Evolutionary conservation across 805 yeast genomes (phyloP).

Genomic region (Nakazawaea ishiwadae): DNA sequence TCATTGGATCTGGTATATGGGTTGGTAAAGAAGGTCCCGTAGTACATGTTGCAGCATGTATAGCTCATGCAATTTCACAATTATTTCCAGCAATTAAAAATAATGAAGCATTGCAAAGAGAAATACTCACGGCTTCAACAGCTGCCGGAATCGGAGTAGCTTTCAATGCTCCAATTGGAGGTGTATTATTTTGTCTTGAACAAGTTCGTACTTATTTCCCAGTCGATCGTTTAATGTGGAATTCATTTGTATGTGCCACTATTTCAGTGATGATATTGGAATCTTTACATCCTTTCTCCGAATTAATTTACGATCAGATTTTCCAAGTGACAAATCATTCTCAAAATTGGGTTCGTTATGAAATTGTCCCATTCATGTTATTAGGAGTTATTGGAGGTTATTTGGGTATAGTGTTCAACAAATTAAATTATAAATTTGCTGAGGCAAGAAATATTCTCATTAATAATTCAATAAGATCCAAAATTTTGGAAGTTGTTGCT

Average conservation of each 20-base stretch:
- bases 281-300: slow-evolving; percentile 43
- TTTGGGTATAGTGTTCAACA: slow-evolving; percentile 52
- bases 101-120: slow-evolving; percentile 62
- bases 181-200: slow-evolving; percentile 75
- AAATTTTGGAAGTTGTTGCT: slow-evolving; percentile 42
- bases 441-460: slow-evolving; percentile 23
- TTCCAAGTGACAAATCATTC: slow-evolving; percentile 60
- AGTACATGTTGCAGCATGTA: slow-evolving; percentile 71
- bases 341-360: slow-evolving; percentile 68
- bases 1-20: slow-evolving; percentile 76
- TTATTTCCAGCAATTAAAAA: slow-evolving; percentile 24
- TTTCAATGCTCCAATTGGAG: slow-evolving; percentile 84
- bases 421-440: slow-evolving; percentile 41
- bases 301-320: slow-evolving; percentile 34
- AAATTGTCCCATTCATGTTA: slow-evolving; percentile 64
- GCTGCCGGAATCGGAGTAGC: slow-evolving; percentile 86
- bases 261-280: slow-evolving; percentile 61
- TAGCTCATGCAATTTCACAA: slow-evolving; percentile 36
- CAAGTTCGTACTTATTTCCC: slow-evolving; percentile 60
- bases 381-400: slow-evolving; percentile 70
- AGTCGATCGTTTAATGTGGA: slow-evolving; percentile 71
- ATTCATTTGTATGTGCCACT: slow-evolving; percentile 75
- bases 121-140: slow-evolving; percentile 65
- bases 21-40: slow-evolving; percentile 86
- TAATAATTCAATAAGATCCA: slow-evolving; percentile 21